A percentile compares a stretch with the other conserved stretches of the same genome.
Evolutionary conservation across 257 asterid species (phyloP).

Genomic region (Striga asiatica): DNA sequence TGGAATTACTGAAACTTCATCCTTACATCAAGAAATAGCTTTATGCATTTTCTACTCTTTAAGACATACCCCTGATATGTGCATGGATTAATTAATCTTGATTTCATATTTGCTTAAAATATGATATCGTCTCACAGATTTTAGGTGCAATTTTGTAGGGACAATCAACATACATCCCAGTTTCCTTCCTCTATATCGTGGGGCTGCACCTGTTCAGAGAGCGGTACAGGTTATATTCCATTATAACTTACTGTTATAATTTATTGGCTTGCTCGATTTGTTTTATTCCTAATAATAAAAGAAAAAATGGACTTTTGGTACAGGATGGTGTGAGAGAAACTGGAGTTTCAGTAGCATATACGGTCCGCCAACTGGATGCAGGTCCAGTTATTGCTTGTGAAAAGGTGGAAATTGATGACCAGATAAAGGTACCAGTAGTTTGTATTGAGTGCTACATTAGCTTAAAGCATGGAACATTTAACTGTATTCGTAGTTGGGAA

Average conservation of each 20-base stretch:
- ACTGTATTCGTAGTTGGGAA: no score
- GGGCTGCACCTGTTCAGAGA: constrained; percentile 99
- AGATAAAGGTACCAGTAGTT: constrained; percentile 47
- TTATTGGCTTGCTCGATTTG: neutral
- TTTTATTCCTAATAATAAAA: neutral
- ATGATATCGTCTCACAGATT: constrained; percentile 30
- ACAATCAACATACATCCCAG: constrained; percentile 93
- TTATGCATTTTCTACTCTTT: no score
- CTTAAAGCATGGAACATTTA: neutral
- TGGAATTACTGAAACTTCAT: no score
- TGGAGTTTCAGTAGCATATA: constrained; percentile 87
- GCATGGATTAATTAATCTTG: no score
- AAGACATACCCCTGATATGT: no score
- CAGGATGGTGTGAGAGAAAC: constrained; percentile 93
- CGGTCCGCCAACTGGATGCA: constrained; percentile 83
- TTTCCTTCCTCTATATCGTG: constrained; percentile 89
- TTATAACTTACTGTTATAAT: neutral
- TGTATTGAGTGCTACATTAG: constrained; percentile 1
- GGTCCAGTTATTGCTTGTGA: constrained; percentile 77
- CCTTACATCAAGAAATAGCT: no score
- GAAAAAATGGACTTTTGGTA: constrained; percentile 5
- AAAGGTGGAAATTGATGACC: constrained; percentile 51
- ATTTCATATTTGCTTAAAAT: no score
- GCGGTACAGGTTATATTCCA: constrained; percentile 58
- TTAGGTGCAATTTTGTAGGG: constrained; percentile 41